Percentiles rank a stretch among this genome's conserved stretches.
Conservation (phyloP, 495 filamentous ascomycete species). For the Aspergillus cristatus region DNA sequence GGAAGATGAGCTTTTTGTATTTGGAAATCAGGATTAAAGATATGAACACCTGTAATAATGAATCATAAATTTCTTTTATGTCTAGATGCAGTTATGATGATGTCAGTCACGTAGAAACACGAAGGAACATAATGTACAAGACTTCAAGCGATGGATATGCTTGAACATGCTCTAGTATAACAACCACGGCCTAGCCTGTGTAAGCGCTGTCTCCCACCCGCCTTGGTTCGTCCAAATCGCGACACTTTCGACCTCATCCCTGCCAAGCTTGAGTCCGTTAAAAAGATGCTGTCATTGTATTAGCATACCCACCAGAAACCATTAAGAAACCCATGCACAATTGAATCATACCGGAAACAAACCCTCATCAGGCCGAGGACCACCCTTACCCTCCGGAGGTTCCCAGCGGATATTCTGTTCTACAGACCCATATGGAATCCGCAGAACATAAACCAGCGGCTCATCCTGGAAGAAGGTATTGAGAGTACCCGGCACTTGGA, state of each 20-base stretch:
- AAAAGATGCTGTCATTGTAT: slow-evolving; percentile 31
- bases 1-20: too few relatives aligned
- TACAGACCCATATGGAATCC: slow-evolving; percentile 61
- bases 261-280: slow-evolving; percentile 35
- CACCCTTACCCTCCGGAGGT: slow-evolving; percentile 30
- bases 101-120: too few relatives aligned
- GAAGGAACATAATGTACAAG: too few relatives aligned
- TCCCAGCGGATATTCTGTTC: slow-evolving; percentile 31
- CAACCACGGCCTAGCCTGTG: slow-evolving; percentile 32
- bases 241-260: slow-evolving; percentile 34
- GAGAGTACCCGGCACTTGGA: slow-evolving; percentile 33
- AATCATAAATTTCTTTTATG: too few relatives aligned
- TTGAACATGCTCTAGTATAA: too few relatives aligned
- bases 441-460: slow-evolving; percentile 63
- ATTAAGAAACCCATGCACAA: background rate
- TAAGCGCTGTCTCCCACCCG: slow-evolving; percentile 35
- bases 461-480: slow-evolving; percentile 68
- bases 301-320: slow-evolving; percentile 1
- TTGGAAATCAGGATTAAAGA: too few relatives aligned
- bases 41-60: too few relatives aligned
- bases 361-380: slow-evolving; percentile 31
- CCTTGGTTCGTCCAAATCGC: slow-evolving; percentile 35
- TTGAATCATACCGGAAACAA: slow-evolving; percentile 33
- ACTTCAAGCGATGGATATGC: too few relatives aligned
- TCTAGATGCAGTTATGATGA: too few relatives aligned